Conservation (phyloP, 495 filamentous ascomycete genomes). For the Rusavskia elegans region DNA sequence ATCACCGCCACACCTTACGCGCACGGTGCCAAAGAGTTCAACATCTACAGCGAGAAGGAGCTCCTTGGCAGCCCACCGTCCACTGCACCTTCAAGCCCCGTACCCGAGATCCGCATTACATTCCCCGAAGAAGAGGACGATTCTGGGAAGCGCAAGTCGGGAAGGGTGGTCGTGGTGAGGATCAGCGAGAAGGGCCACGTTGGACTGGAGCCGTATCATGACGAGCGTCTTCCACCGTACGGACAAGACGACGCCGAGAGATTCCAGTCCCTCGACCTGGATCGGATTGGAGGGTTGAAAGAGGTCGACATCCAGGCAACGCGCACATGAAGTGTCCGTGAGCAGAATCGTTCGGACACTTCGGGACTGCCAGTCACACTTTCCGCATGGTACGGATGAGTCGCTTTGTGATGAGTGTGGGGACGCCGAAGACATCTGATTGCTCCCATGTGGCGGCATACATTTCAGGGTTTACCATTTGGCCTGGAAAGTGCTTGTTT, state of each 20-base stretch:
- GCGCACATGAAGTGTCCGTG: background rate
- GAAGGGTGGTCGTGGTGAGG: conserved; percentile 77
- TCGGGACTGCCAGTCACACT: no score
- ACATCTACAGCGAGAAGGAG: conserved; percentile 28
- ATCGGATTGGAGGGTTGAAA: conserved; percentile 85
- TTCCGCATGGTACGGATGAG: no score
- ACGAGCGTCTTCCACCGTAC: conserved; percentile 75
- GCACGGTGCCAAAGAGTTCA: conserved; percentile 37
- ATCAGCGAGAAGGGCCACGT: conserved; percentile 75
- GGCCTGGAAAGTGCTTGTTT: no score
- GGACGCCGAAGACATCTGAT: no score
- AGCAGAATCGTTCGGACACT: no score
- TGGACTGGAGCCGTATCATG: conserved; percentile 68
- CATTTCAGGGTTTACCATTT: no score
- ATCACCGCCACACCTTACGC: conserved; percentile 38
- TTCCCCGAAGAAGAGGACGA: conserved; percentile 87
- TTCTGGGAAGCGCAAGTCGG: conserved; percentile 62
- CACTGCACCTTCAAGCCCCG: conserved; percentile 63
- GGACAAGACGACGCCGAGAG: conserved; percentile 56
- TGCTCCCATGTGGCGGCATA: no score
- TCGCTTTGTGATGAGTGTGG: no score
- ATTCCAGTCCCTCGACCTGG: conserved; percentile 85
- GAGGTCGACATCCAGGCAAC: conserved; percentile 46
- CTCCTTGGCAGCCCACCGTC: conserved; percentile 57
- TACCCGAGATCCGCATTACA: conserved; percentile 94